Base-by-base conservation (phyloP, 352 stramenopile genomes). In the Pythium pyrilobum region DNA sequence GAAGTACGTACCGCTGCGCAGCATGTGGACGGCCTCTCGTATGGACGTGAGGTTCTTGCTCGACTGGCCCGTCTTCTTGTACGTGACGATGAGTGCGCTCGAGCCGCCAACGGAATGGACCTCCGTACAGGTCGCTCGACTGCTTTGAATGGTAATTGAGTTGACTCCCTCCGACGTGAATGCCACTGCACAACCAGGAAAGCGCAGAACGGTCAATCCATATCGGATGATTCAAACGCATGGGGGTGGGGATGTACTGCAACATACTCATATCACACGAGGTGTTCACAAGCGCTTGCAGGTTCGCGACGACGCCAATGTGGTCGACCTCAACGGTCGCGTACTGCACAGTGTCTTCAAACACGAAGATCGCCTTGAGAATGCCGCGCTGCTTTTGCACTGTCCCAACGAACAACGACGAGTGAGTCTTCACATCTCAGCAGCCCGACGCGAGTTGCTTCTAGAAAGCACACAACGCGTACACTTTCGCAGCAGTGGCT, bases 341-440 rank as follows among this genome's bases (percentile, higher is more conserved):
- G 44, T 82, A 90, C 40, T 80, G 84, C 27, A 96, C 77, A 2
- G 72, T 67, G 39, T 87, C 79, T 33, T 97, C 87, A 15, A 78
- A 84, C 31, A 97, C 86, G n/a, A 96, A 77, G 40, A 96, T 84
- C 7, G 84, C 85, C 64, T 93, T 95, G 38, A 93, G 59, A 38
- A 97, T 92, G 1, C 87, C 89, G 11, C 82, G 76, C 52, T 93
- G 84, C 42, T 89, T 82, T 68, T 96, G 85, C 53, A 96, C 87
- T 91, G 61, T 31, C 16, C 20, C 13, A 18, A 23, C 4, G 48
- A 37, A 37, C 36, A 21, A 57, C 18, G 20, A n/a, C n/a, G n/a
- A n/a, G n/a, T n/a, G n/a, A n/a, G n/a, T 37, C 20, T 3, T 47
- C 40, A 47, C 6, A 32, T 12, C 23, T 28, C 23, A 48, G 49